These are phyloP conservation scores for Madurella fahalii DNA, from an alignment of 2,329 filamentous ascomycete species.

Conservation along the genomic window DNA sequence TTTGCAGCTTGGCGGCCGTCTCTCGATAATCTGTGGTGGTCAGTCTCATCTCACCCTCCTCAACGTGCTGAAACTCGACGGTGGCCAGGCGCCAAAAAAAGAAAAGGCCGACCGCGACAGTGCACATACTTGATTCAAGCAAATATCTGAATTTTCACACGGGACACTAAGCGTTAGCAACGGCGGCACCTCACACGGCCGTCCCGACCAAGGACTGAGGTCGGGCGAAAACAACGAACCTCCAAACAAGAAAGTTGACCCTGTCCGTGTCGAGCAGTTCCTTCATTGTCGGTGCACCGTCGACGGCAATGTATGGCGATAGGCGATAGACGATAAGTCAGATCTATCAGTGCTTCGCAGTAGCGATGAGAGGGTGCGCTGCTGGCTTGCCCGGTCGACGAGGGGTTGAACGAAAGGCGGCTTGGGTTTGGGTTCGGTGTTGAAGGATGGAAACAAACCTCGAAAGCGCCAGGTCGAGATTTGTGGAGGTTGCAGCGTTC, in stretches of 20 bases:
- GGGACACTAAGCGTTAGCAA: constrained; percentile 17
- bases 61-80: constrained; percentile 5
- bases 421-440: constrained; percentile 19
- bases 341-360: constrained; percentile 1
- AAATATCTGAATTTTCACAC: constrained; percentile 45
- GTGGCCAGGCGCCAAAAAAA: constrained; percentile 12
- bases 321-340: constrained; percentile 7
- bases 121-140: constrained; percentile 57
- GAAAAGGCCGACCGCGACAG: constrained; percentile 10
- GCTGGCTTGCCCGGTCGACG: not conserved
- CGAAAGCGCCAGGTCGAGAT: constrained; percentile 27
- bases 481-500: constrained; percentile 22
- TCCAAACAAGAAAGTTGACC: constrained; percentile 69
- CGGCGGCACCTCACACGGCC: not conserved
- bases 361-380: constrained; percentile 6
- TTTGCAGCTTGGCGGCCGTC: constrained; percentile 63
- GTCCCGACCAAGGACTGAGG: constrained; percentile 8
- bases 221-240: constrained; percentile 46
- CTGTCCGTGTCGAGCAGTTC: constrained; percentile 62
- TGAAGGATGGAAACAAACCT: constrained; percentile 25
- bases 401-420: constrained; percentile 1
- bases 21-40: constrained; percentile 57
- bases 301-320: constrained; percentile 19
- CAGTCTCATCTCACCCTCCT: constrained; percentile 24
- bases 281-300: constrained; percentile 45